Evolutionary conservation across 2,329 filamentous ascomycete genomes (phyloP).

Genomic region (Daldinia sp.): DNA sequence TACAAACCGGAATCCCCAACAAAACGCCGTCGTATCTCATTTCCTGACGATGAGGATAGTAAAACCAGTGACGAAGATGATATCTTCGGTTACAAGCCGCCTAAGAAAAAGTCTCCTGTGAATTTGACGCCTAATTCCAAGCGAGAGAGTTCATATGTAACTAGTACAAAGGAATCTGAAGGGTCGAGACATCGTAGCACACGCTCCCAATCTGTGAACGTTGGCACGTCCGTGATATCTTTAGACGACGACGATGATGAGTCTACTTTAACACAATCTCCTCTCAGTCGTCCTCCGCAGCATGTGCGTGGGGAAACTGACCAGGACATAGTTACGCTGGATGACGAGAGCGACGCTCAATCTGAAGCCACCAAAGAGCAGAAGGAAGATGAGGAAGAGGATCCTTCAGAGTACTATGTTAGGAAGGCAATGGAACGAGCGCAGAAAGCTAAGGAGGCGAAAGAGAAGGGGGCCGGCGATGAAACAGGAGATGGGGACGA

Average conservation of each 20-base stretch:
- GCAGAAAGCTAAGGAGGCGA: conserved; percentile 40
- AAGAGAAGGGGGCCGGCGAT: conserved; percentile 27
- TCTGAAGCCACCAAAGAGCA: conserved; percentile 36
- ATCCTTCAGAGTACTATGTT: conserved; percentile 58
- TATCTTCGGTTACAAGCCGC: conserved; percentile 22
- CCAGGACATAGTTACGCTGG: conserved; percentile 22
- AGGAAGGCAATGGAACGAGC: conserved; percentile 52
- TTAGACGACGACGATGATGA: conserved; percentile 36
- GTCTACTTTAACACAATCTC: not conserved
- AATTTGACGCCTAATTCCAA: conserved; percentile 27
- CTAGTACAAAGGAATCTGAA: conserved; percentile 3
- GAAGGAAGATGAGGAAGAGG: conserved; percentile 43
- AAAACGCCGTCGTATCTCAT: conserved; percentile 37
- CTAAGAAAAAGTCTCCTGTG: conserved; percentile 32
- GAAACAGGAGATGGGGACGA: conserved; percentile 47
- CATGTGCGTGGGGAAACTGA: not conserved
- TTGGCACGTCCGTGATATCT: conserved; percentile 29
- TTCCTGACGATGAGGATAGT: conserved; percentile 20
- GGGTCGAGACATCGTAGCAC: conserved; percentile 5
- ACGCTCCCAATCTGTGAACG: conserved; percentile 18
- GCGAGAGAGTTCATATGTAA: conserved; percentile 13
- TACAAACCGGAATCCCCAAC: conserved; percentile 31
- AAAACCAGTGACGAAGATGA: conserved; percentile 28
- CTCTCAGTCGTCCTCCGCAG: conserved; percentile 8
- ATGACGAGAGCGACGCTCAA: conserved; percentile 37